Evolutionary conservation across 148 eudicot species (phyloP).

Genomic region (Amaranthus hypochondriacus): DNA sequence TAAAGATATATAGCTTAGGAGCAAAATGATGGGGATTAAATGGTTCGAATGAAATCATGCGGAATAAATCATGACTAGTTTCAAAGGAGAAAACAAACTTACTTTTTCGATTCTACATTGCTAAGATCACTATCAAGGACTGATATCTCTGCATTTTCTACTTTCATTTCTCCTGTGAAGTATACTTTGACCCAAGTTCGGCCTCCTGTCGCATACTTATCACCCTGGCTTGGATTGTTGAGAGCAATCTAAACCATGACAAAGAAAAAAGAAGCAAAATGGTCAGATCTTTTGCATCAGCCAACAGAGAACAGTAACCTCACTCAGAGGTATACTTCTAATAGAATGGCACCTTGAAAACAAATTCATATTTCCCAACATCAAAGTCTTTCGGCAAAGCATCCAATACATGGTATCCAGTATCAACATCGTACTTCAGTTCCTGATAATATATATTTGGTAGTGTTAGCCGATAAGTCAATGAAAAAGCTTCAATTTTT

Average conservation of each 20-base stretch:
- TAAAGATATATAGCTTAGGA: not conserved
- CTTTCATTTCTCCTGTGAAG: conserved; percentile 58
- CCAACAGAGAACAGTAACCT: not conserved
- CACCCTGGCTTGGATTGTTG: conserved; percentile 57
- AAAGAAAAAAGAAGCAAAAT: not conserved
- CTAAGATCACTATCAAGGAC: conserved; percentile 72
- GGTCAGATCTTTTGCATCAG: not conserved
- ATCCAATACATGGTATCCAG: conserved; percentile 64
- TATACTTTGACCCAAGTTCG: conserved; percentile 50
- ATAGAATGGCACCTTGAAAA: conserved; percentile 53
- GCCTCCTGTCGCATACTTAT: conserved; percentile 61
- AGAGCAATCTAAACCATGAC: conserved; percentile 48
- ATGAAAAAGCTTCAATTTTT: conserved; percentile 9
- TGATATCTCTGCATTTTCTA: conserved; percentile 65
- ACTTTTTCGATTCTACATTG: conserved; percentile 67
- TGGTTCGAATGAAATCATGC: not conserved
- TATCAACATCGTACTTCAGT: conserved; percentile 59
- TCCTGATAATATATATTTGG: conserved; percentile 40
- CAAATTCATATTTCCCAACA: conserved; percentile 72
- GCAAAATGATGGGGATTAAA: not conserved
- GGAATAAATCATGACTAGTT: not conserved
- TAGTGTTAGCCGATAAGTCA: conserved; percentile 12
- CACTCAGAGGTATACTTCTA: not conserved
- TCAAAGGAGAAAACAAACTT: conserved; percentile 13
- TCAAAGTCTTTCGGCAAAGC: conserved; percentile 55